Evolutionary conservation across 2,329 filamentous ascomycete genomes (phyloP), one percentile per base, ranked within the genome.

Genomic region (Claviceps paspali): DNA sequence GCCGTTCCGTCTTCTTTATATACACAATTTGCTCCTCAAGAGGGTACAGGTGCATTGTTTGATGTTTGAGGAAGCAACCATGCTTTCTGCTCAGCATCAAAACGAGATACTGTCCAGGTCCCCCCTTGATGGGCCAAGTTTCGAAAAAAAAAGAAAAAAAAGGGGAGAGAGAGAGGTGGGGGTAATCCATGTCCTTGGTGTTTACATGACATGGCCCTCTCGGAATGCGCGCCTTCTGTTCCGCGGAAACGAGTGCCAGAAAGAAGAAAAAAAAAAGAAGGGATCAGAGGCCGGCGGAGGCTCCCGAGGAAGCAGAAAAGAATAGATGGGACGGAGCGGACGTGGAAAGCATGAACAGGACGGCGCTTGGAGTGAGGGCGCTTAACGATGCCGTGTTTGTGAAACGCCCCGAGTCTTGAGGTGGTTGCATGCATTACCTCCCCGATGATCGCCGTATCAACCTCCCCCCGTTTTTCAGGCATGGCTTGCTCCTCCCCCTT

Each of bases 1-100:
- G 31, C 6, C n/a, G 14, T 35, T 14, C 8, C 24, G 22, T 35
- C 33, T n/a, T 19, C 33, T 29, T 28, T 35, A 35, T 35, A 35
- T 34, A 19, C 33, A 35, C 11, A 8, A 22, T 21, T 5, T 29
- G n/a, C 19, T 17, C 21, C 17, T 14, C 11, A n/a, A 8, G n/a
- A 19, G 10, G 22, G n/a, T n/a, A n/a, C n/a, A n/a, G n/a, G n/a
- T n/a, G n/a, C n/a, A n/a, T n/a, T n/a, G n/a, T n/a, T n/a, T n/a
- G n/a, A n/a, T n/a, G n/a, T n/a, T n/a, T n/a, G n/a, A n/a, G n/a
- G n/a, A n/a, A n/a, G n/a, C n/a, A n/a, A n/a, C n/a, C n/a, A n/a
- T n/a, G n/a, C n/a, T n/a, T n/a, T n/a, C n/a, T n/a, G n/a, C n/a
- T n/a, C n/a, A n/a, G n/a, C n/a, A n/a, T n/a, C n/a, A n/a, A n/a